These are phyloP conservation scores for Peltaster fructicola DNA, from an alignment of 2,329 filamentous ascomycete genomes.

Conservation along the genomic window DNA sequence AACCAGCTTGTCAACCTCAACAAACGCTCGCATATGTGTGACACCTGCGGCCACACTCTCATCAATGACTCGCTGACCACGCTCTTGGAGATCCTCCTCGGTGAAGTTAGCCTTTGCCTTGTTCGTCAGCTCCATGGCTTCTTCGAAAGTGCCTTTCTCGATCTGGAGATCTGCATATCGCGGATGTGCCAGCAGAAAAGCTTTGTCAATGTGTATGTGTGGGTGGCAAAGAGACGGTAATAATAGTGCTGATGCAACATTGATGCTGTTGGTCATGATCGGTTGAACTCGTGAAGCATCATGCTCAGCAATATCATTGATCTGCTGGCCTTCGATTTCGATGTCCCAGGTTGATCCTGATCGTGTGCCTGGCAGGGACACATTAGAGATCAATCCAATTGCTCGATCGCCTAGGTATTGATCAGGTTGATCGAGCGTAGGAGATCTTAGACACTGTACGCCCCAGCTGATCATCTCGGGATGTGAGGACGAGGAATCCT, in stretches of 20 bases:
- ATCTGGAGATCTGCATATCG: slow-evolving; percentile 40
- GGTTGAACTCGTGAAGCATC: not conserved
- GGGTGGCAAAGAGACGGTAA: slow-evolving; percentile 49
- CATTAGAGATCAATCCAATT: slow-evolving; percentile 8
- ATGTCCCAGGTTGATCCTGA: slow-evolving; percentile 2
- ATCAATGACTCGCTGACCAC: slow-evolving; percentile 47
- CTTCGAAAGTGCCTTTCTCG: slow-evolving; percentile 45
- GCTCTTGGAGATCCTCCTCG: slow-evolving; percentile 41
- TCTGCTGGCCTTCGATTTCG: slow-evolving; percentile 1
- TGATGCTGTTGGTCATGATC: slow-evolving; percentile 11
- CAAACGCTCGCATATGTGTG: slow-evolving; percentile 51
- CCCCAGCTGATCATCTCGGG: no score
- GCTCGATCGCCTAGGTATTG: no score
- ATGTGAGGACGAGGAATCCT: no score
- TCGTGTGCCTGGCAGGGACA: slow-evolving; percentile 5
- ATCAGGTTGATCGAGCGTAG: no score
- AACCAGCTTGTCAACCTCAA: slow-evolving; percentile 50
- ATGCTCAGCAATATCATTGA: slow-evolving; percentile 3
- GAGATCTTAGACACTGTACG: no score
- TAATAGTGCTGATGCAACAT: no score
- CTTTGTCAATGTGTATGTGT: slow-evolving; percentile 56
- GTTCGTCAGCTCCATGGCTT: slow-evolving; percentile 43
- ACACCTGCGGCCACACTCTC: slow-evolving; percentile 48
- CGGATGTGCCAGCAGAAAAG: slow-evolving; percentile 40
- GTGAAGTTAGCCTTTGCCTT: slow-evolving; percentile 47